Conservation (phyloP, 495 filamentous ascomycete genomes). For the Penicillium salamii region DNA sequence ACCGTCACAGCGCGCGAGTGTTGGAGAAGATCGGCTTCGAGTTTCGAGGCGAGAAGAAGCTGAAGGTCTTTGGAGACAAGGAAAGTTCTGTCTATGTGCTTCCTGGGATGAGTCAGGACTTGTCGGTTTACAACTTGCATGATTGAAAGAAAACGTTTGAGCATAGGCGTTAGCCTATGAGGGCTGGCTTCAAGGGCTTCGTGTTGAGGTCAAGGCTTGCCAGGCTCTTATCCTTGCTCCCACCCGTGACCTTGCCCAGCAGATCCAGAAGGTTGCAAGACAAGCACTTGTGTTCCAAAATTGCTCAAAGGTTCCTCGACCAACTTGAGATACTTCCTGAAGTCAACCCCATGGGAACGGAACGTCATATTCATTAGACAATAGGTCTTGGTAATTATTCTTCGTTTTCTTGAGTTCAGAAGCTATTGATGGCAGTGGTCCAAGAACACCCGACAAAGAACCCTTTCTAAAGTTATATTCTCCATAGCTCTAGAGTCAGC, state of each 20-base stretch:
- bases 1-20: conserved; percentile 3
- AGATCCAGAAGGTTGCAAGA: conserved; percentile 89
- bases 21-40: conserved; percentile 12
- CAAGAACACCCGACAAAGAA: no score
- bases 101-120: neutral
- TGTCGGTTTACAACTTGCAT: neutral
- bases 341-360: no score
- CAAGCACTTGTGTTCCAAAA: neutral
- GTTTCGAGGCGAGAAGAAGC: neutral
- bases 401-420: no score
- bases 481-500: no score
- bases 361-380: no score
- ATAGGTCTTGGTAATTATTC: no score
- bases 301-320: no score
- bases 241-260: conserved; percentile 95
- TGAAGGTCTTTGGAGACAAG: conserved; percentile 8
- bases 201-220: conserved; percentile 74
- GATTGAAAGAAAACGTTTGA: neutral
- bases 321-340: no score
- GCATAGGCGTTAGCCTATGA: no score
- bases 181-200: no score
- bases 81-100: neutral
- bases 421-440: no score
- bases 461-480: no score
- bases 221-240: conserved; percentile 96